Evolutionary conservation across 2,329 filamentous ascomycete genomes (phyloP), one percentile per base, ranked within the genome.

Genomic region (Fusarium tupiense): DNA sequence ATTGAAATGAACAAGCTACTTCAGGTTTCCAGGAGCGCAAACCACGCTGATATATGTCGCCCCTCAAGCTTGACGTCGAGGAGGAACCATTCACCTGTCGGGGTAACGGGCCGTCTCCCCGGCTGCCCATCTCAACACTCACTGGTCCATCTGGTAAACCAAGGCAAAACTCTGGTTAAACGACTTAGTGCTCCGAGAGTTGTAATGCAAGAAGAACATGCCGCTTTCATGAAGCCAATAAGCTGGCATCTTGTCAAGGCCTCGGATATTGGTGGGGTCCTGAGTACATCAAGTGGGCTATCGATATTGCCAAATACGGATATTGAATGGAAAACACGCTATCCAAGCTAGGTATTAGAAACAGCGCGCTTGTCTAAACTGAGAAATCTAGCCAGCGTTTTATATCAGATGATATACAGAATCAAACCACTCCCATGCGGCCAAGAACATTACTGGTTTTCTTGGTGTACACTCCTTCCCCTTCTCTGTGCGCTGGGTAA

Each of bases 121-220:
- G 1, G 2, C 0, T 3, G 3, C 1, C 2, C 6, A 14, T 26
- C 19, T 16, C 9, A 7, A 11, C 11, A 33, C 3, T 2, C 20
- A 24, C 14, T 19, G n/a, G 24, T 35, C 20, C 8, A 52, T 26
- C 52, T 67, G 61, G 14, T 66, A 47, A 66, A 65, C 41, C 5
- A 41, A 47, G 63, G 61, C 10, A 67, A 50, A 67, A 40, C 64
- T 9, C 8, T 38, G 61, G 61, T 3, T 35, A 67, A 65, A 43
- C 12, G 3, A 2, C 0, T 5, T 4, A 1, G 10, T 14, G 19
- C 8, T 0, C 47, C 40, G 47, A 40, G 16, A 29, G 7, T 33
- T 26, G 46, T 26, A 11, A 24, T 22, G 10, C 4, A 8, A 22
- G 3, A 11, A 8, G 5, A 5, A 31, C 6, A 20, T 13, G 16